Evolutionary conservation across 2,329 filamentous ascomycete genomes (phyloP), one percentile per base, ranked within the genome.

Genomic region (Verticillium nubilum): DNA sequence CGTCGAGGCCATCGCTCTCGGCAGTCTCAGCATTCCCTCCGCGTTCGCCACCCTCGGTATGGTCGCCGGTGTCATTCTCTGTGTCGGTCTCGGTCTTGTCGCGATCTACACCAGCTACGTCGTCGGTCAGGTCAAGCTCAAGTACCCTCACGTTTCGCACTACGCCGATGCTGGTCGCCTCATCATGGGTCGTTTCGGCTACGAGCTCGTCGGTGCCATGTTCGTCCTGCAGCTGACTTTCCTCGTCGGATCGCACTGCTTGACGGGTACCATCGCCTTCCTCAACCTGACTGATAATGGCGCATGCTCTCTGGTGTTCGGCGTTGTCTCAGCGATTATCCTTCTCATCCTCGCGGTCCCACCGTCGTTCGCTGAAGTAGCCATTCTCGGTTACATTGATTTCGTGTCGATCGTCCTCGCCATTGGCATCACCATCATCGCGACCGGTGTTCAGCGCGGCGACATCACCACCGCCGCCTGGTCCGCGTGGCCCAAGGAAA

Each of bases 231-330:
- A 90, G 71, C 76, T 91, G 42, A 74, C 88, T 59, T 89, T 91
- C 73, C 81, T 89, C 65, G 86, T 88, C 72, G 86, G 83, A 33
- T 88, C 86, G n/a, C 89, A 92, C 72, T 78, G 89, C 57, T 75
- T 91, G 62, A 89, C 87, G 0, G 90, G 90, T 64, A 82, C 81
- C 31, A 87, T 90, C 66, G 87, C 87, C 64, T 83, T 90, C 72
- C 86, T 86, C 65, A 85, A 80, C 56, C 76, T 91, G 57, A 86
- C 86, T 4, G 71, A 82, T 3, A 80, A 88, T 62, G 82, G 70
- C 54, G 67, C 72, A 17, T 81, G 78, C 71, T 76, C 76, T 23
- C 66, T 80, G 53, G 73, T 77, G 56, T 81, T 80, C 61, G 74
- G 74, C 29, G 72, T 78, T 52, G 72, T 80, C 26, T 79, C 77